phyloP scores from a whole-genome alignment of 2,329 filamentous ascomycete species.

The Trichoderma lentiforme region DNA sequence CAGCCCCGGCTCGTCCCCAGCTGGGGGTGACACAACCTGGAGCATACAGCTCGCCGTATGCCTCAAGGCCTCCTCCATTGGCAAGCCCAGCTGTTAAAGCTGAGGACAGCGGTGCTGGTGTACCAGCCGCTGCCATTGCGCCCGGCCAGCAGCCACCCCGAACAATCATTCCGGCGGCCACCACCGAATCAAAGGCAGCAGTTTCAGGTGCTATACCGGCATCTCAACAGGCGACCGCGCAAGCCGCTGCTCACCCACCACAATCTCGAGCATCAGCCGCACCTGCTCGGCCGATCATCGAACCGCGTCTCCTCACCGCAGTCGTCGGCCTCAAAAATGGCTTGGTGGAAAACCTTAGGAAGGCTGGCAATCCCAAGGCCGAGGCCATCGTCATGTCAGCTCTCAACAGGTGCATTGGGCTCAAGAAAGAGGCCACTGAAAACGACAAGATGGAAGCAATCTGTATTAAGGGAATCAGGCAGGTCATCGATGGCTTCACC shows the following conservation, averaged over 20 bases:
- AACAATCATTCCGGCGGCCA: constrained; percentile 20
- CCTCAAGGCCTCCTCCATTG: constrained; percentile 33
- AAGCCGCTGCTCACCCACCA: constrained; percentile 25
- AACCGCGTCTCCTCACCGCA: constrained; percentile 41
- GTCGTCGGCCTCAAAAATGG: constrained; percentile 47
- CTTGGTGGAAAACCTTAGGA: constrained; percentile 44
- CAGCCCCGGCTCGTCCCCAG: constrained; percentile 35
- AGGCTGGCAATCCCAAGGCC: constrained; percentile 40
- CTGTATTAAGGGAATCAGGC: constrained; percentile 42
- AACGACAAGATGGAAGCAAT: constrained; percentile 47
- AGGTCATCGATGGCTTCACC: constrained; percentile 43
- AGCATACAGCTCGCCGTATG: constrained; percentile 38
- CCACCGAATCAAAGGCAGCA: constrained; percentile 22
- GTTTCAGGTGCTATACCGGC: constrained; percentile 19
- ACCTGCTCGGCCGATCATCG: constrained; percentile 38
- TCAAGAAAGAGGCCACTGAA: constrained; percentile 44
- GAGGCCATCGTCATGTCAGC: constrained; percentile 52
- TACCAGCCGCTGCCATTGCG: constrained; percentile 17
- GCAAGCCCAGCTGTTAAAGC: constrained; percentile 28
- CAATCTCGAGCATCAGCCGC: constrained; percentile 27
- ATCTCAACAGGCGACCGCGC: constrained; percentile 18
- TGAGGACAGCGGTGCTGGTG: constrained; percentile 27
- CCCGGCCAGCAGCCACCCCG: constrained; percentile 14
- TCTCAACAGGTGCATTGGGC: constrained; percentile 48
- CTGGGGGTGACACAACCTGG: constrained; percentile 32